These are phyloP conservation scores for Trichoderma sp. DNA, from an alignment of 2,329 filamentous ascomycete species.

Conservation along the genomic window DNA sequence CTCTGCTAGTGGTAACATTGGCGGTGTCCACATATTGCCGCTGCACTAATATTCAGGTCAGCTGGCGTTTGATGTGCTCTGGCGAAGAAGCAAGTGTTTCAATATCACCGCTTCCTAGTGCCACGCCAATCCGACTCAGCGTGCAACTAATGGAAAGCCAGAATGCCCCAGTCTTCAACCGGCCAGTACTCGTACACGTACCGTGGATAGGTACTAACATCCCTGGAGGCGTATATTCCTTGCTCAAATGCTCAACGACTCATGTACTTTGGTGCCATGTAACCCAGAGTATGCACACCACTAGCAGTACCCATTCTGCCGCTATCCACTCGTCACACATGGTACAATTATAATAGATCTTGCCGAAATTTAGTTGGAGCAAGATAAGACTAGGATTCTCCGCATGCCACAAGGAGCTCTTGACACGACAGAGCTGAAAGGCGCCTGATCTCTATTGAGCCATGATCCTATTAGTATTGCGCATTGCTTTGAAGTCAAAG, in stretches of 20 bases:
- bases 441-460: background rate
- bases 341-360: background rate
- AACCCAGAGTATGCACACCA: background rate
- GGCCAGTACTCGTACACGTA: background rate
- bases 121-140: background rate
- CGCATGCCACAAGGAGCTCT: slow-evolving; percentile 2
- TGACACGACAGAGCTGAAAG: background rate
- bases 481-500: background rate
- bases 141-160: background rate
- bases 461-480: background rate
- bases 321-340: background rate
- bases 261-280: background rate
- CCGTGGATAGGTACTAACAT: background rate
- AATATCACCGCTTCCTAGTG: background rate
- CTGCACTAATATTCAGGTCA: background rate
- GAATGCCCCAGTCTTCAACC: background rate
- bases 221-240: background rate
- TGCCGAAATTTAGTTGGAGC: background rate
- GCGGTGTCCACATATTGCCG: background rate
- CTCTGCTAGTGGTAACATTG: background rate
- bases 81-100: background rate
- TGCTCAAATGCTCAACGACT: background rate
- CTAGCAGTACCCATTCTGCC: background rate
- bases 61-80: background rate
- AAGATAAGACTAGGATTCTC: slow-evolving; percentile 9